Conservation (phyloP, 148 eudicot species). For the Talinum fruticosum region DNA sequence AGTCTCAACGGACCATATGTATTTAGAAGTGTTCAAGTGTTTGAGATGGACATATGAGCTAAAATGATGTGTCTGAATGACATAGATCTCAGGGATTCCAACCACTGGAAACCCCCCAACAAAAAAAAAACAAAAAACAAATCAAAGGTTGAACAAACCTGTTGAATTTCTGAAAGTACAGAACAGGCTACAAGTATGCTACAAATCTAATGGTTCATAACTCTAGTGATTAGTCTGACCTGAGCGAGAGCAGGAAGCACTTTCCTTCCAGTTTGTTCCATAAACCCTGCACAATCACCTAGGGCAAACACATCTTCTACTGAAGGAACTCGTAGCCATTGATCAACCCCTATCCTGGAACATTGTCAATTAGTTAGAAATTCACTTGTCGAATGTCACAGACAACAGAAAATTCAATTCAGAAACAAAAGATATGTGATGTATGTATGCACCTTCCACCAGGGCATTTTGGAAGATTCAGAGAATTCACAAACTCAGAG, state of each 20-base stretch:
- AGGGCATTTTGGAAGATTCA: slow-evolving; percentile 61
- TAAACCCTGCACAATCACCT: slow-evolving; percentile 90
- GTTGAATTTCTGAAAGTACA: not conserved
- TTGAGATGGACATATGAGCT: not conserved
- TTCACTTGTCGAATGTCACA: not conserved
- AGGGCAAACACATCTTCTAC: slow-evolving; percentile 83
- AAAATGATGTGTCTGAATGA: not conserved
- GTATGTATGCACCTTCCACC: slow-evolving; percentile 71
- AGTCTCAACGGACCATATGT: not conserved
- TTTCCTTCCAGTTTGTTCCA: slow-evolving; percentile 63
- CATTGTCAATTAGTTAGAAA: not conserved
- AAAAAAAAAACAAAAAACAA: too few relatives aligned
- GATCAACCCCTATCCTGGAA: slow-evolving; percentile 78
- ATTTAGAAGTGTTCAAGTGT: not conserved
- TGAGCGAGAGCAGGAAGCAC: slow-evolving; percentile 96
- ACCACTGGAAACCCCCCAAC: too few relatives aligned
- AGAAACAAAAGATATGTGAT: not conserved
- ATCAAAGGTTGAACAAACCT: too few relatives aligned
- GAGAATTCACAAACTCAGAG: slow-evolving; percentile 66
- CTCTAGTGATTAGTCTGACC: slow-evolving; percentile 32
- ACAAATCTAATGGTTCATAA: not conserved
- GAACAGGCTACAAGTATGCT: not conserved
- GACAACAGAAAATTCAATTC: not conserved
- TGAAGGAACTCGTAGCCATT: slow-evolving; percentile 72
- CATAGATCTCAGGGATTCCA: too few relatives aligned